A percentile compares a stretch with the other conserved stretches of the same genome.
These are phyloP conservation scores for Hypoxylon sp. DNA, from an alignment of 2,329 filamentous ascomycete genomes.

Conservation along the genomic window DNA sequence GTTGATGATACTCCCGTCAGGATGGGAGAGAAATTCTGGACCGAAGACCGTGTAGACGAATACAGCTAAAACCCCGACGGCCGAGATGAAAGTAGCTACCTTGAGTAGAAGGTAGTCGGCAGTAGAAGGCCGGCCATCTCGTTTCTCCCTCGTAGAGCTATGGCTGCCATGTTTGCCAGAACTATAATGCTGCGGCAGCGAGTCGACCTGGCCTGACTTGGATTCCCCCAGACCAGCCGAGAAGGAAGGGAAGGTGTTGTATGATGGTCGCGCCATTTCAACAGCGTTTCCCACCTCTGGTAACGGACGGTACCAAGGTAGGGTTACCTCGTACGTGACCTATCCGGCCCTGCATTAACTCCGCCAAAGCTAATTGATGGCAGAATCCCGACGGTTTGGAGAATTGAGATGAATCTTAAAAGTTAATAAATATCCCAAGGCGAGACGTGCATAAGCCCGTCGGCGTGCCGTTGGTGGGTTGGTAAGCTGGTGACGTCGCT, in stretches of 20 bases:
- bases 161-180: no score
- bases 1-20: background rate
- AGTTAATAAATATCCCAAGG: background rate
- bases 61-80: slow-evolving; percentile 29
- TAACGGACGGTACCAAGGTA: slow-evolving; percentile 7
- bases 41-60: slow-evolving; percentile 20
- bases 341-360: slow-evolving; percentile 11
- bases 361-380: slow-evolving; percentile 1
- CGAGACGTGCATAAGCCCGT: background rate
- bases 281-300: background rate
- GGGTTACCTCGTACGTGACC: slow-evolving; percentile 22
- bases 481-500: background rate
- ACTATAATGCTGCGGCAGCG: slow-evolving; percentile 4
- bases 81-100: slow-evolving; percentile 30
- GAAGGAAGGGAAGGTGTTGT: slow-evolving; percentile 17
- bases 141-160: background rate
- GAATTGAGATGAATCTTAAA: slow-evolving; percentile 5
- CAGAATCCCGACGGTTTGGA: background rate
- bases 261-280: slow-evolving; percentile 22
- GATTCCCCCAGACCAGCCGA: background rate
- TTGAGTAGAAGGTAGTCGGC: slow-evolving; percentile 31
- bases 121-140: slow-evolving; percentile 14
- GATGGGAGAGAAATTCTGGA: background rate
- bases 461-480: background rate
- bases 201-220: slow-evolving; percentile 4